Percentiles rank a stretch among this genome's conserved stretches.
Evolutionary conservation across 2,329 filamentous ascomycete genomes (phyloP).

Genomic region (Nannizziopsis barbatae): DNA sequence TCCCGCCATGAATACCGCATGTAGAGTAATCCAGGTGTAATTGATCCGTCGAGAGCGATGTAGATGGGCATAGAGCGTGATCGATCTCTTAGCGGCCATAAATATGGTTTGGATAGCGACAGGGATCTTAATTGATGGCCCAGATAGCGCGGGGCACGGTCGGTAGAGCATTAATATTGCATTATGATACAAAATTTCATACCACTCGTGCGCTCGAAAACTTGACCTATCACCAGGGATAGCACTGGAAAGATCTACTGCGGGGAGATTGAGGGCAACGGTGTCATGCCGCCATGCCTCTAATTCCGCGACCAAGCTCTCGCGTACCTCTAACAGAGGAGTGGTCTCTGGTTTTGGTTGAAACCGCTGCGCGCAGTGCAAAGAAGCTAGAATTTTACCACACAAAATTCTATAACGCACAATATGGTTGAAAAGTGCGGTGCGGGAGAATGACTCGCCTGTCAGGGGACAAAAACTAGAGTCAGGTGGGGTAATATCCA

Average conservation of each 20-base stretch:
- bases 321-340: constrained; percentile 8
- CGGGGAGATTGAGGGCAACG: constrained; percentile 12
- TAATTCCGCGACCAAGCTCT: constrained; percentile 16
- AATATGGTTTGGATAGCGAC: constrained; percentile 31
- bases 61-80: constrained; percentile 36
- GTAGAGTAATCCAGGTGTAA: constrained; percentile 40
- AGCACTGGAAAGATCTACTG: constrained; percentile 13
- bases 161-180: constrained; percentile 36
- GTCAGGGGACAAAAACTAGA: constrained; percentile 11
- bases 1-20: constrained; percentile 40
- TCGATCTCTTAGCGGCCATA: constrained; percentile 30
- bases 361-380: constrained; percentile 21
- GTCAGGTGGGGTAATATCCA: constrained; percentile 12
- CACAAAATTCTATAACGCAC: constrained; percentile 34
- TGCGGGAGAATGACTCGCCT: constrained; percentile 14
- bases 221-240: constrained; percentile 27
- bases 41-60: constrained; percentile 39
- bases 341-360: constrained; percentile 3
- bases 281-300: constrained; percentile 18
- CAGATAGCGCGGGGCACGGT: constrained; percentile 29
- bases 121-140: constrained; percentile 19
- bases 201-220: constrained; percentile 35
- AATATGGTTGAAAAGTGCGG: constrained; percentile 31
- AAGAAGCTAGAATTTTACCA: constrained; percentile 28
- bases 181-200: constrained; percentile 36